Base-by-base conservation (phyloP, 345 rosid genomes). In the Gossypium rotundifolium region DNA sequence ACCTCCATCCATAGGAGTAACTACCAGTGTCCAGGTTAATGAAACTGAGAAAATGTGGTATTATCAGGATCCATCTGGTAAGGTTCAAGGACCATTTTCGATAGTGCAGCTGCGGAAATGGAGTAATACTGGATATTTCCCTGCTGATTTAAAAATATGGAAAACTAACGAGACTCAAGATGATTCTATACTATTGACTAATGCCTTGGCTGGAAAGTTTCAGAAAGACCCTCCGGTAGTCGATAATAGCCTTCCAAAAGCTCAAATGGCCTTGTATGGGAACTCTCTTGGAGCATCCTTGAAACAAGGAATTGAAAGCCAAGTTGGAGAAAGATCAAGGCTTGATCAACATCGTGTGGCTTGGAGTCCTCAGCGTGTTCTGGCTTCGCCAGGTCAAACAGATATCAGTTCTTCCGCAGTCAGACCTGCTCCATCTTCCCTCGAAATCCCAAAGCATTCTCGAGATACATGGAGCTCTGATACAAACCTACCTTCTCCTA, bases 31-130 rank as follows among this genome's bases (percentile, higher is more conserved):
- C 70, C 84, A 85, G 80, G 42, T 85, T 57, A 87, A 84, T 79
- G 99, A 96, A 70, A 74, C 97, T 6, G 97, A 96, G 79, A 96
- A 96, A 82, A 85, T 86, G 10, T 96, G 99, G 99, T 88, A 89
- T 83, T 96, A 96, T 81, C 72, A 82, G 79, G 99, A 96, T 86
- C 99, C 99, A 60, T 84, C 98, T 75, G 97, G 97, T 72, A 96
- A 96, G 81, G 81, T 85, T 46, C 99, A 96, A 80, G 99, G 99
- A 38, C 97, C 99, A 60, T 96, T 96, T 81, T 93, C 99, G 4
- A 85, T 93, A 74, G 90, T 87, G 69, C 98, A 93, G 85, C 90
- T 96, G 71, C 92, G 94, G 72, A 96, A 93, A 83, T 96, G 99
- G 99, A 96, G 73, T 83, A 88, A 82, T 71, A 90, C 93, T 66